These are phyloP conservation scores for Umbilicus rupestris DNA, from an alignment of 164 flowering plant genomes.

Conservation along the genomic window DNA sequence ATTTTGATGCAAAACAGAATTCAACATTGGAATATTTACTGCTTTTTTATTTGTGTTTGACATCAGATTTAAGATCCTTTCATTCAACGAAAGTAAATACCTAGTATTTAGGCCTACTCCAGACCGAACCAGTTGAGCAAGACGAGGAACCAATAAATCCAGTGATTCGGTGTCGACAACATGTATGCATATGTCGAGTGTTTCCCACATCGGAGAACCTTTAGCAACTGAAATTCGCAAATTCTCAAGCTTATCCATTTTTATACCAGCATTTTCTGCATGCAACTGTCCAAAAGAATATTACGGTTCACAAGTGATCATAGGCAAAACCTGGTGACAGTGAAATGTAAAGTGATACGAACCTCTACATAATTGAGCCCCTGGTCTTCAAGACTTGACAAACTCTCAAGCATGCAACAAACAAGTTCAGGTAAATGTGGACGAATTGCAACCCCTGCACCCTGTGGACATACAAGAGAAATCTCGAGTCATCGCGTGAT, in stretches of 20 bases:
- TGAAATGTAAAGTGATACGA: constrained; percentile 10
- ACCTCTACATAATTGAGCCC: constrained; percentile 98
- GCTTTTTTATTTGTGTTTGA: neutral
- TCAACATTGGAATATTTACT: too few relatives aligned
- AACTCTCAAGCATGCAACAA: constrained; percentile 96
- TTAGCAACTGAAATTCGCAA: constrained; percentile 86
- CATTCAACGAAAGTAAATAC: constrained; percentile 20
- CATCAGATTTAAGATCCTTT: neutral
- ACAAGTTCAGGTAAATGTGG: constrained; percentile 88
- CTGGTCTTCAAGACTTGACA: constrained; percentile 98
- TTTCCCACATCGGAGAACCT: constrained; percentile 99
- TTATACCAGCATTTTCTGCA: constrained; percentile 76
- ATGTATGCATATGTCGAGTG: constrained; percentile 80
- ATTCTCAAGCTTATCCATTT: constrained; percentile 86
- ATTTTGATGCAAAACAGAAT: too few relatives aligned
- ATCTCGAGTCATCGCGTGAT: neutral
- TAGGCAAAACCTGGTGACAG: neutral
- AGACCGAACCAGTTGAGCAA: constrained; percentile 76
- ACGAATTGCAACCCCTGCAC: constrained; percentile 85
- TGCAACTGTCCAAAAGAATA: constrained; percentile 47
- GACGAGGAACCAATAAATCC: constrained; percentile 80
- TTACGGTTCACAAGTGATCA: neutral
- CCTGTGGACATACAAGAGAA: constrained; percentile 31
- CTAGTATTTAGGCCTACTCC: constrained; percentile 96
- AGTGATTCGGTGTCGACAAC: constrained; percentile 63